Conservation (phyloP, 768 basidiomycete species). For the Russula brevipes region DNA sequence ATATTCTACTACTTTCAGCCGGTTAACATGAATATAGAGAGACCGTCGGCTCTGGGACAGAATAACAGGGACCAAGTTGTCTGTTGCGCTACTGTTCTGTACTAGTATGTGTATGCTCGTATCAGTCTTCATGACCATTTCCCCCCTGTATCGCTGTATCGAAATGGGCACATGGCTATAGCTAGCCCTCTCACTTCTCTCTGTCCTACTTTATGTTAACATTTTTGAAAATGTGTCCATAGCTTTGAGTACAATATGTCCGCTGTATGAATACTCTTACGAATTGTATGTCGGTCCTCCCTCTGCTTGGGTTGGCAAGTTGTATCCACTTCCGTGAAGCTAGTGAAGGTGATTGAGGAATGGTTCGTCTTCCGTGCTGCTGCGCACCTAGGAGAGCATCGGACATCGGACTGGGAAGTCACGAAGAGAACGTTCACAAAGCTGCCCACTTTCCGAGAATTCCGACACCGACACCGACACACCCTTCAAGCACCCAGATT, state of each 20-base stretch:
- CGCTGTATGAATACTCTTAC: not conserved
- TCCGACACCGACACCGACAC: constrained; percentile 6
- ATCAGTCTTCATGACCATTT: not conserved
- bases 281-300: not conserved
- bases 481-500: constrained; percentile 1
- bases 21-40: constrained; percentile 46
- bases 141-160: not conserved
- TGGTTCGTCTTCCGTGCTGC: too few relatives aligned
- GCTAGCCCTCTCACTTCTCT: not conserved
- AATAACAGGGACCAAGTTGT: constrained; percentile 39
- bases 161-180: not conserved
- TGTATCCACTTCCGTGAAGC: too few relatives aligned
- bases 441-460: not conserved
- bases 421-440: not conserved
- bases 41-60: constrained; percentile 91
- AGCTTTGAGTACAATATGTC: not conserved
- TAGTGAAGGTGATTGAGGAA: too few relatives aligned
- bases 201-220: constrained; percentile 1
- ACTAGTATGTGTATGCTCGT: not conserved
- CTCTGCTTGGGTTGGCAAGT: not conserved
- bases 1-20: constrained; percentile 12
- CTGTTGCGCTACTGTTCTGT: not conserved
- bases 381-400: too few relatives aligned
- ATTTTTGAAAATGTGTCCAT: not conserved
- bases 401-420: too few relatives aligned